Conservation (phyloP, 1,139 yeast species). For the Waltiozyma solani region DNA sequence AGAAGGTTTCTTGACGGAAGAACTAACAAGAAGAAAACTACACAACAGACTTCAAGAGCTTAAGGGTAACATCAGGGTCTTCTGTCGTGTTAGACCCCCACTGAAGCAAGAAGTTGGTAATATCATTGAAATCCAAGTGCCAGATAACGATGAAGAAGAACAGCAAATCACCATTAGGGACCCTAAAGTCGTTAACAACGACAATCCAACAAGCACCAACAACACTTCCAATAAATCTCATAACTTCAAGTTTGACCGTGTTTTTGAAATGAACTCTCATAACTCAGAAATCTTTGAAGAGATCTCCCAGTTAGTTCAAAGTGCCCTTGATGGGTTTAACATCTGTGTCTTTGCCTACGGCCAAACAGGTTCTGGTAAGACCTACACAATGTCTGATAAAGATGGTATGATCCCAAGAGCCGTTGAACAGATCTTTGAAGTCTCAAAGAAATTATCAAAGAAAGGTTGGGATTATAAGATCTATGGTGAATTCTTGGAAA, state of each 20-base stretch:
- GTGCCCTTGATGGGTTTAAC: conserved; percentile 83
- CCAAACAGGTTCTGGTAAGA: conserved; percentile 96
- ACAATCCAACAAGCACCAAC: conserved; percentile 1
- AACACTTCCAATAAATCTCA: conserved; percentile 6
- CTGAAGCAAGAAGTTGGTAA: conserved; percentile 19
- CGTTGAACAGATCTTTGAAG: conserved; percentile 58
- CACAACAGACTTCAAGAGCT: conserved; percentile 77
- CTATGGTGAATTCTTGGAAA: conserved; percentile 77
- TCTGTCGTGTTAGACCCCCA: conserved; percentile 74
- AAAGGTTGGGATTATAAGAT: conserved; percentile 58
- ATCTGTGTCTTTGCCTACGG: conserved; percentile 97
- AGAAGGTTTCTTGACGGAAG: conserved; percentile 33
- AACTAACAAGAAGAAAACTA: conserved; percentile 46
- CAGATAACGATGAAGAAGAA: conserved; percentile 44
- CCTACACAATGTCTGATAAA: conserved; percentile 73
- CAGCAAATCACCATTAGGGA: conserved; percentile 33
- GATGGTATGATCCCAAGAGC: conserved; percentile 85
- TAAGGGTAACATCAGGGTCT: conserved; percentile 88
- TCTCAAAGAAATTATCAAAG: conserved; percentile 37
- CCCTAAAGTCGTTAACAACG: conserved; percentile 8
- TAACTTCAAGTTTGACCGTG: conserved; percentile 68
- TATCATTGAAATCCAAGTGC: conserved; percentile 32
- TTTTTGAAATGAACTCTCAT: conserved; percentile 44
- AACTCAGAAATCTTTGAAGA: conserved; percentile 73
- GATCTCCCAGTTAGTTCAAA: conserved; percentile 78